phyloP scores from a whole-genome alignment of 2,329 filamentous ascomycete species.

The Botrytis aclada region DNA sequence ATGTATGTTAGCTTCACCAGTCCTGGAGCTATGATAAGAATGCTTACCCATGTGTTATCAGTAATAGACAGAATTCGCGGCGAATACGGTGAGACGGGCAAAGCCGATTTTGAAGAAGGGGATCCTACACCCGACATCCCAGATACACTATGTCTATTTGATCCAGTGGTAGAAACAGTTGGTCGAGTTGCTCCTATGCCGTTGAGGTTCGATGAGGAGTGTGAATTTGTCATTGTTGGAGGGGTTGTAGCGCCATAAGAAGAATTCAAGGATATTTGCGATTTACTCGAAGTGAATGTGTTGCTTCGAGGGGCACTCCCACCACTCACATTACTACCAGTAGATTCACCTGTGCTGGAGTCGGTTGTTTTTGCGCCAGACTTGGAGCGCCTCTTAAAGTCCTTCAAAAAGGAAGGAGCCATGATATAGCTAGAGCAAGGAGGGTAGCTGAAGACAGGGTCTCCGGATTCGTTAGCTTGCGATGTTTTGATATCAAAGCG shows the following conservation, averaged over 20 bases:
- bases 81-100: slow-evolving; percentile 73
- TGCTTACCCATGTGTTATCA: slow-evolving; percentile 76
- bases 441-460: not conserved
- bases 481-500: not conserved
- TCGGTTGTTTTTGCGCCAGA: slow-evolving; percentile 68
- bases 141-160: slow-evolving; percentile 61
- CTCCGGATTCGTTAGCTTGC: not conserved
- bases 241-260: slow-evolving; percentile 55
- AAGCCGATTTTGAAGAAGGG: slow-evolving; percentile 51
- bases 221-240: slow-evolving; percentile 35
- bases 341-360: slow-evolving; percentile 35
- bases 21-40: not conserved
- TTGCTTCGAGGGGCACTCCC: slow-evolving; percentile 30
- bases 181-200: slow-evolving; percentile 51
- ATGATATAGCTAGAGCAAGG: slow-evolving; percentile 39
- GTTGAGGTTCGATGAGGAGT: slow-evolving; percentile 63
- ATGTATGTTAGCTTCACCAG: slow-evolving; percentile 21
- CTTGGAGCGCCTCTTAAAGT: slow-evolving; percentile 72
- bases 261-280: slow-evolving; percentile 53
- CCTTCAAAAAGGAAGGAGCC: slow-evolving; percentile 68
- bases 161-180: slow-evolving; percentile 38
- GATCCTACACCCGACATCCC: slow-evolving; percentile 61
- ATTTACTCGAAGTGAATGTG: slow-evolving; percentile 57
- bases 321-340: slow-evolving; percentile 41
- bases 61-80: slow-evolving; percentile 75